Percentiles rank a stretch among this genome's conserved stretches.
phyloP scores from a whole-genome alignment of 2,329 filamentous ascomycete species.

The Aspergillus novoparasiticus region DNA sequence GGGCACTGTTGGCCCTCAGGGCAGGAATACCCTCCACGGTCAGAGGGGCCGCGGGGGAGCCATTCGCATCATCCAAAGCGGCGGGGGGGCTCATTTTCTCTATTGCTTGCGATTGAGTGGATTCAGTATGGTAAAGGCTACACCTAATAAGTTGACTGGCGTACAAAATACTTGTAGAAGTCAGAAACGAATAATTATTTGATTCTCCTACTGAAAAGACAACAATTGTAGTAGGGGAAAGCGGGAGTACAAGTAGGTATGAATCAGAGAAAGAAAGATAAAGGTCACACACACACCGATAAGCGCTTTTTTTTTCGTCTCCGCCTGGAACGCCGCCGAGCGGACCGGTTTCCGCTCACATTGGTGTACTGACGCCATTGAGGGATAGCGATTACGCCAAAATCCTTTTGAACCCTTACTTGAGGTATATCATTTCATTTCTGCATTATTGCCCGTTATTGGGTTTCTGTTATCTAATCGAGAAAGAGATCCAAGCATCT shows the following conservation, averaged over 20 bases:
- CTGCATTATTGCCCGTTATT: constrained; percentile 4
- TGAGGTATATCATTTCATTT: background rate
- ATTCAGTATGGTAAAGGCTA: background rate
- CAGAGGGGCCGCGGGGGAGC: constrained; percentile 44
- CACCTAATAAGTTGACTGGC: background rate
- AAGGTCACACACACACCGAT: background rate
- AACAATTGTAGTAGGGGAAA: background rate
- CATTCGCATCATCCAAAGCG: constrained; percentile 19
- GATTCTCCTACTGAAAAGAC: background rate
- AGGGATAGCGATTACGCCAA: background rate
- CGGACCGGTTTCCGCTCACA: constrained; percentile 2
- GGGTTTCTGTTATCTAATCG: constrained; percentile 28
- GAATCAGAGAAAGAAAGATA: background rate
- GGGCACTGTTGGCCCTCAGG: constrained; percentile 68
- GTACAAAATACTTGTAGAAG: background rate
- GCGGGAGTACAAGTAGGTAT: constrained; percentile 4
- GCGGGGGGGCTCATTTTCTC: constrained; percentile 33
- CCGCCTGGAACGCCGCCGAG: constrained; percentile 4
- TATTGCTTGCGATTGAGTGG: background rate
- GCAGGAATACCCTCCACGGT: constrained; percentile 68
- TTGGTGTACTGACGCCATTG: background rate
- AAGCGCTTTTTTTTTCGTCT: constrained; percentile 1
- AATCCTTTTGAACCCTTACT: background rate
- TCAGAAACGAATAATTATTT: background rate
- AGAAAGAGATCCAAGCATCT: background rate